A percentile compares a stretch with the other conserved stretches of the same genome.
Conservation (phyloP, 2,329 filamentous ascomycete genomes). For the Thelonectria blattea region DNA sequence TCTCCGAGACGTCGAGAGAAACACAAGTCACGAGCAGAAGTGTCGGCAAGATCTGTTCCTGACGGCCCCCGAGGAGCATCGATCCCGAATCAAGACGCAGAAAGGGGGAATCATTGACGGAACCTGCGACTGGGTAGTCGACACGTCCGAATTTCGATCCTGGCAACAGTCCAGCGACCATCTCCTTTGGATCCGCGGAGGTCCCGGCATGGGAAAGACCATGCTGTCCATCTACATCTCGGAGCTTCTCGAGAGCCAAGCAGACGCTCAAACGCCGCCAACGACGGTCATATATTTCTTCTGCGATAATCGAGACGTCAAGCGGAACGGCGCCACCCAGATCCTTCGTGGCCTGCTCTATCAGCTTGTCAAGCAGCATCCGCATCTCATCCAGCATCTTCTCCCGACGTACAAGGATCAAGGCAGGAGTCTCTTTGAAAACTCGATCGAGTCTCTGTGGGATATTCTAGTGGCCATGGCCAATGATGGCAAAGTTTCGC, state of each 20-base stretch:
- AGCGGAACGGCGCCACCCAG: neutral
- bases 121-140: neutral
- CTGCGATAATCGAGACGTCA: slow-evolving; percentile 1
- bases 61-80: neutral
- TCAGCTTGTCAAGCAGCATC: neutral
- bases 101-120: neutral
- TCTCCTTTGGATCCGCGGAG: slow-evolving; percentile 8
- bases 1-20: too few species aligned
- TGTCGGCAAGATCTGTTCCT: neutral
- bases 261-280: too few species aligned
- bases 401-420: neutral
- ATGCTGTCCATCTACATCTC: slow-evolving; percentile 11
- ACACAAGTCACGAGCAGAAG: too few species aligned
- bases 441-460: neutral
- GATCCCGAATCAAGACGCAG: neutral
- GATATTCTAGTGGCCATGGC: neutral
- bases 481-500: neutral
- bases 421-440: neutral
- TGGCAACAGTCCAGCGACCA: neutral
- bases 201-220: slow-evolving; percentile 16
- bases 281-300: slow-evolving; percentile 3
- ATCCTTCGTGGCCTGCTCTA: slow-evolving; percentile 12
- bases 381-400: neutral
- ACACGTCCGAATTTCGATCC: neutral
- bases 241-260: neutral